Evolutionary conservation across 1,284 basidiomycete genomes (phyloP).

Genomic region (Rhodotorula sp.): DNA sequence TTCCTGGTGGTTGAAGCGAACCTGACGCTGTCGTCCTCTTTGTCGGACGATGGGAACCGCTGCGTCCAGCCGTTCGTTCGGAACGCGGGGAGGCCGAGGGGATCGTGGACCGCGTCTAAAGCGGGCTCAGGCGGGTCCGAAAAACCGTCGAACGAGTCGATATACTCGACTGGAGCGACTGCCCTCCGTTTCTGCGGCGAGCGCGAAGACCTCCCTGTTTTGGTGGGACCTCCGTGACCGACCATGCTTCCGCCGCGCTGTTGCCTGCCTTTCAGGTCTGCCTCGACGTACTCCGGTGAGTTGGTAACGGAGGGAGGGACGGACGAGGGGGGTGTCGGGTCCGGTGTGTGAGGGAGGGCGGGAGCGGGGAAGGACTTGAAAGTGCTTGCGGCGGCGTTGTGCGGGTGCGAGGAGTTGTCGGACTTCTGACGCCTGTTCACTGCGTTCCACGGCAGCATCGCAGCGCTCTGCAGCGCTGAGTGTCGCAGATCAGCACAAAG

Average conservation of each 20-base stretch:
- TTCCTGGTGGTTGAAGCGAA: constrained; percentile 1
- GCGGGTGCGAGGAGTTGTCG: neutral
- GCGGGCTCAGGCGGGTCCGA: too few species aligned
- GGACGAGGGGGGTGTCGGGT: constrained; percentile 18
- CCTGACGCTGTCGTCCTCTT: neutral
- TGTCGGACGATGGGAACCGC: neutral
- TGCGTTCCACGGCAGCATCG: constrained; percentile 3
- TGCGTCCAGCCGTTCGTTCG: neutral
- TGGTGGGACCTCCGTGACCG: too few species aligned
- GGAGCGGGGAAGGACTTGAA: neutral
- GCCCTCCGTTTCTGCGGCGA: too few species aligned
- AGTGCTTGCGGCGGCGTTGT: neutral
- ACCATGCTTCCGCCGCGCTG: neutral
- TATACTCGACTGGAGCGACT: too few species aligned
- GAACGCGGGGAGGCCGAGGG: too few species aligned
- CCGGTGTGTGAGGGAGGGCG: neutral
- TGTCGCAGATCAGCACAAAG: too few species aligned
- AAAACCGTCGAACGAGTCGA: too few species aligned
- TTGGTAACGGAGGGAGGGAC: constrained; percentile 5
- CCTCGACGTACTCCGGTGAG: constrained; percentile 7
- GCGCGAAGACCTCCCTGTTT: too few species aligned
- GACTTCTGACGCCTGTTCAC: neutral
- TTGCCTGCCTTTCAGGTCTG: too few species aligned
- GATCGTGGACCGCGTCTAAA: too few species aligned
- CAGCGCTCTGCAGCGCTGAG: neutral